Percentiles rank a stretch among this genome's conserved stretches.
Evolutionary conservation across 1,284 basidiomycete genomes (phyloP).

Genomic region (Caloboletus firmus): DNA sequence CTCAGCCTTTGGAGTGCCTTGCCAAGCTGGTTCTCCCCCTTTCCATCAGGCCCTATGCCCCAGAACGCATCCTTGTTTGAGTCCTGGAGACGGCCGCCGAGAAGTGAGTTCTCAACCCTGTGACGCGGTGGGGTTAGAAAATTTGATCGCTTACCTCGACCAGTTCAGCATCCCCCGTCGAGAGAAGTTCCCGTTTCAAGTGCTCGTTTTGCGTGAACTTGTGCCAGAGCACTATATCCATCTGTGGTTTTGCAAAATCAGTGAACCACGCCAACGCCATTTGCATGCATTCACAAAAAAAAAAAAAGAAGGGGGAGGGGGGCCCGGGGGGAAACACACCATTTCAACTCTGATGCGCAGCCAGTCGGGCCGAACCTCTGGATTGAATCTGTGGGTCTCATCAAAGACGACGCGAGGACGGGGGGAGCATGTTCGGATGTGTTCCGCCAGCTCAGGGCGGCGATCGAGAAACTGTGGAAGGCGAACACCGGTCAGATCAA

Average conservation of each 20-base stretch:
- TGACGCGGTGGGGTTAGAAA: background rate
- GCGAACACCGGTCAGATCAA: slow-evolving; percentile 9
- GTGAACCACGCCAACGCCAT: slow-evolving; percentile 7
- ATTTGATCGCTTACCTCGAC: slow-evolving; percentile 33
- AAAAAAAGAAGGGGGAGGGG: background rate
- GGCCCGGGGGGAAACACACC: slow-evolving; percentile 20
- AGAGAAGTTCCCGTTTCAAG: slow-evolving; percentile 36
- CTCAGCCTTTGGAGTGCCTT: slow-evolving; percentile 40
- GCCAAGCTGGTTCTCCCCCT: slow-evolving; percentile 39
- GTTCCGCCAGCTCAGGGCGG: slow-evolving; percentile 39
- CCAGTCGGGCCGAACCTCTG: slow-evolving; percentile 40
- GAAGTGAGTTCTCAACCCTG: slow-evolving; percentile 20
- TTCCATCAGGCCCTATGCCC: slow-evolving; percentile 38
- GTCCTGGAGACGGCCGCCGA: slow-evolving; percentile 29
- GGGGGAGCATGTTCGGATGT: slow-evolving; percentile 39
- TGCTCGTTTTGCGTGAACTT: slow-evolving; percentile 39
- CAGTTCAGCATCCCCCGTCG: slow-evolving; percentile 38
- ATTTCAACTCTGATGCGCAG: slow-evolving; percentile 35
- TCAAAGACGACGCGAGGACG: slow-evolving; percentile 39
- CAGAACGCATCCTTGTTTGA: slow-evolving; percentile 42
- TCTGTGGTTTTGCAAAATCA: slow-evolving; percentile 22
- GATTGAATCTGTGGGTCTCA: slow-evolving; percentile 40
- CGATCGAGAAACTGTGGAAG: slow-evolving; percentile 36
- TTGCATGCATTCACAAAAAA: slow-evolving; percentile 15
- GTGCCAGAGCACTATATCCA: slow-evolving; percentile 37